Base-by-base conservation (phyloP, 108 stramenopile genomes). In the Discostella stelligeroides region DNA sequence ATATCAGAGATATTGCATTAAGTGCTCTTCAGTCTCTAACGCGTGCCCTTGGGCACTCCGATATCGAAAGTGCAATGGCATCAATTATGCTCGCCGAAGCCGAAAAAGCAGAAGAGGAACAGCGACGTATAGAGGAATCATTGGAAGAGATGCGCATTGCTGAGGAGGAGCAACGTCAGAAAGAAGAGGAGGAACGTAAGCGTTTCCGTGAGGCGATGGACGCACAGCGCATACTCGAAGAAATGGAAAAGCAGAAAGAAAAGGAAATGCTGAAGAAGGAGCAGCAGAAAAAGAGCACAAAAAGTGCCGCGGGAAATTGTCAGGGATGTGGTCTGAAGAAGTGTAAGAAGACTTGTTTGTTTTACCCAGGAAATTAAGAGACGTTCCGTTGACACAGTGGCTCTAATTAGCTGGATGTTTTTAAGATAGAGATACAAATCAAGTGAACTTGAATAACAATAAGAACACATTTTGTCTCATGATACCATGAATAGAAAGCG, bases 1-100 rank as follows among this genome's bases (percentile, higher is more conserved):
- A 98, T 66, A 97, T 97, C 43, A 86, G 98, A n/a, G 95, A 96
- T 61, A 90, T 92, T 42, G 96, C 96, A 7, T 72, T 94, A 41
- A 89, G 84, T 63, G 95, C 95, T 4, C 73, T 92, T 5, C 78
- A 84, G 39, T 83, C 88, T 15, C 71, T 96, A 39, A 92, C 92
- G 25, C 86, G 85, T 66, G 95, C 95, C 7, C 61, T 95, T 63
- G 94, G 94, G 3, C 91, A 95, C 57, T 42, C 83, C 24, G 86
- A 83, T 69, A 75, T 78, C 4, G 86, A 87, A 48, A 63, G 65
- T 24, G 88, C 87, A 20, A 56, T 82, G 28, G 76, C 86, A 56
- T 50, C 73, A 13, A 80, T 83, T 21, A 76, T 78, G 55, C 66
- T 70, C 13, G 81, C 58, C 14, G 84, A 82, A 46, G 84, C 80